Evolutionary conservation across 352 stramenopile species (phyloP), one percentile per base, ranked within the genome.

Genomic region (Halophytophthora batemanensis): DNA sequence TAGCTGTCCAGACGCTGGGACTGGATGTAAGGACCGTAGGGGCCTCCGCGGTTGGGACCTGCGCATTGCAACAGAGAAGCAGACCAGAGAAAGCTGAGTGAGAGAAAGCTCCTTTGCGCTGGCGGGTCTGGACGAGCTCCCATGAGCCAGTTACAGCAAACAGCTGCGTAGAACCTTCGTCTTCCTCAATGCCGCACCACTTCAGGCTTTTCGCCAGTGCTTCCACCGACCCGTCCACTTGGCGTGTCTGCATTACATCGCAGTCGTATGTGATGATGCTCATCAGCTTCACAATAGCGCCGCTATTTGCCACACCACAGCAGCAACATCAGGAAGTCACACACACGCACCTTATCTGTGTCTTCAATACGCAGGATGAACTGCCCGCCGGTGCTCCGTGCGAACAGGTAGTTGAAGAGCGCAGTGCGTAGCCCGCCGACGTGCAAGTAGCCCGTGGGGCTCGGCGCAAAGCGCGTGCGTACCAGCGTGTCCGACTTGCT

Each of bases 161-260:
- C n/a, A n/a, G 15, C 17, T 17, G 10, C 8, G 15, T 14, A 42
- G 29, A 35, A 91, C 82, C 96, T 88, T 99, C 97, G 64, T 99
- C 97, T 68, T 97, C 98, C n/a, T 88, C 56, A 5, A 99, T 64
- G n/a, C 95, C 95, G 31, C 98, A 91, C 96, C 96, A 99, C 39
- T 83, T 74, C 49, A 99, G 69, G 15, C 79, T 95, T 31, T 83
- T 65, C n/a, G 93, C 61, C 2, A 97, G 78, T 36, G 84, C 74
- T 21, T 96, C 87, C 14, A 91, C 46, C 0, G 89, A 95, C 6
- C 86, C 86, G 12, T 88, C 67, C 34, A 96, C 82, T 62, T 95
- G 81, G 4, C 90, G 87, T 12, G 81, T 96, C 71, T 82, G 39
- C 33, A n/a, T n/a, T n/a, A n/a, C n/a, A n/a, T n/a, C n/a, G n/a